Evolutionary conservation across 345 rosid species (phyloP), one percentile per base, ranked within the genome.

Genomic region (Moricandia moricandioides): DNA sequence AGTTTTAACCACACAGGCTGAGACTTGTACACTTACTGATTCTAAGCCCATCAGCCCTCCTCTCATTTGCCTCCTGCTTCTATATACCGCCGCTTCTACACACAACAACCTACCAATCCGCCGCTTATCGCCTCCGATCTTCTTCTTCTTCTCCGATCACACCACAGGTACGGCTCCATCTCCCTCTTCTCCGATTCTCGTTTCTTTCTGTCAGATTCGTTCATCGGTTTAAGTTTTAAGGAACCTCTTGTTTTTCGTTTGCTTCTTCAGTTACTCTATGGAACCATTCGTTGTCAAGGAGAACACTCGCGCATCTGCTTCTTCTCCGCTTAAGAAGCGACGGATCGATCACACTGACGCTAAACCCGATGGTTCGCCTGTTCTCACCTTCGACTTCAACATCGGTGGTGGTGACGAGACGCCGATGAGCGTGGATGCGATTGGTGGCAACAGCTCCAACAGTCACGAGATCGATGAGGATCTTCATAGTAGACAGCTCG

Each of bases 401-500:
- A 24, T 73, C 75, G 33, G 58, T 55, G 24, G 59, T 35, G 61
- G 67, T 34, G 51, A 17, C 34, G 80, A 66, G 14, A 0, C 69
- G 65, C 65, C 13, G 57, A 2, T 62, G 69, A 70, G 51, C 58
- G 80, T 85, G 86, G 77, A 72, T 8, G 71, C 79, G 37, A 74
- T 70, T 43, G 84, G 83, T 24, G 65, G 78, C 65, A 63, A 55
- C 74, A 74, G 24, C 24, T 21, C 76, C 14, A 84, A 76, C 26
- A 69, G 62, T 79, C 70, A 64, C 4, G 89, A 86, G 51, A 89
- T 89, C 65, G 89, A 89, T 63, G 94, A 89, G 76, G 91, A 89
- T 86, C 86, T 89, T 56, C 91, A 89, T 61, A 89, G 94, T 55
- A 83, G 93, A 35, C 93, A 89, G 87, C 91, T 89, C 16, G 91